Evolutionary conservation across 148 eudicot genomes (phyloP), one percentile per base, ranked within the genome.

Genomic region (Arctostaphylos glauca): DNA sequence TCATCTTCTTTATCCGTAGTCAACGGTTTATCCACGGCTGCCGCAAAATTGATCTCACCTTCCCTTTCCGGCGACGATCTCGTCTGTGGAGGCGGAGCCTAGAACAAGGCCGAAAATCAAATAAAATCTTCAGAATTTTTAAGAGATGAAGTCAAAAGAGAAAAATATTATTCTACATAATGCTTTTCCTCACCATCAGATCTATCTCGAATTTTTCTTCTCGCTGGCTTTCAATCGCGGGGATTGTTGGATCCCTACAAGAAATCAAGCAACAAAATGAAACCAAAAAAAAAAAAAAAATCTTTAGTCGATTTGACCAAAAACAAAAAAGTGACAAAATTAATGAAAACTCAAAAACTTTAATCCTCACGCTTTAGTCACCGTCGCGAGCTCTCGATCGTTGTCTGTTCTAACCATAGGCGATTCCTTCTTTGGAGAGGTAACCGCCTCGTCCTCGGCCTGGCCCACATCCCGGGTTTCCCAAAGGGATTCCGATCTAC

Each of bases 51-150:
- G 44, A 74, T 71, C 8, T 78, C 90, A 41, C 85, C 81, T 85
- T 84, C 95, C 74, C 91, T 93, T 81, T 89, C 98, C 66, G 98
- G 94, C 53, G 97, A 95, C 43, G 90, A 85, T 86, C 91, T 86
- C 77, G 80, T 80, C 84, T 88, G 94, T 41, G 96, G 94, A 52
- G 98, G 97, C 18, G 97, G 94, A 72, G 99, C 95, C 99, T 96
- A 76, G 52, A 49, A 4, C 2, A 58, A 41, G 13, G 15, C 0
- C 70, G 66, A 66, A 59, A 50, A 55, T 15, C 25, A 19, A 44
- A 64, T 50, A 73, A 64, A 56, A 54, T 5, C 18, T 46, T 54
- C 0, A 12, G 56, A 38, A 78, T 43, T n/a, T 21, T 44, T 16
- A 31, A 31, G 50, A 6, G 38, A 83, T 58, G 2, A 77, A 14